A percentile compares a stretch with the other conserved stretches of the same genome.
phyloP scores from a whole-genome alignment of 306 rosid genomes.

The Arachis hypogaea region DNA sequence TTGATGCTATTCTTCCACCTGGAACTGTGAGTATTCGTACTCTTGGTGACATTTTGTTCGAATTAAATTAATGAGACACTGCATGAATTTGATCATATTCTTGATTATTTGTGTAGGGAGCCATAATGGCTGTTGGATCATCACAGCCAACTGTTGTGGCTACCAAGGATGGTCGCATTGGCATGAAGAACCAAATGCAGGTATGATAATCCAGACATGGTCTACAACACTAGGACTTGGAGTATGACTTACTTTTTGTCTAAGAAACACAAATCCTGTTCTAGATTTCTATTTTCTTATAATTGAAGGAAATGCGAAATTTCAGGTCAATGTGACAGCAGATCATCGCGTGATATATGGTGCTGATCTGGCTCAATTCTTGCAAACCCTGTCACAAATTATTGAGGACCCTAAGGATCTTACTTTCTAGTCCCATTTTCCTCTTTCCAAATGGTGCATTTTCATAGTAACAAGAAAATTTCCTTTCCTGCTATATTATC shows the following conservation, averaged over 20 bases:
- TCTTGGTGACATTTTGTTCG: constrained; percentile 9
- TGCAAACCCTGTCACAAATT: constrained; percentile 85
- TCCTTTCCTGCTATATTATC: not conserved
- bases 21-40: constrained; percentile 72
- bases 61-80: not conserved
- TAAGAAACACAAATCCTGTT: constrained; percentile 8
- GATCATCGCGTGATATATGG: constrained; percentile 97
- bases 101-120: constrained; percentile 66
- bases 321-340: constrained; percentile 96
- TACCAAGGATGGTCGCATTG: constrained; percentile 90
- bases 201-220: constrained; percentile 45
- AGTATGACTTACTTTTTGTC: constrained; percentile 13
- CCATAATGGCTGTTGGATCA: constrained; percentile 97
- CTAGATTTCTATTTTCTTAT: constrained; percentile 36
- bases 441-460: constrained; percentile 22
- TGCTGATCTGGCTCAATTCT: constrained; percentile 88
- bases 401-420: constrained; percentile 96
- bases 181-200: constrained; percentile 95
- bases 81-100: constrained; percentile 22
- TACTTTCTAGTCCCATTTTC: constrained; percentile 67
- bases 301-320: constrained; percentile 26
- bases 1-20: constrained; percentile 96
- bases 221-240: not conserved
- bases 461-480: not conserved
- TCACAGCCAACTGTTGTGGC: constrained; percentile 82